phyloP scores from a whole-genome alignment of 768 basidiomycete genomes.

The Panus rudis region DNA sequence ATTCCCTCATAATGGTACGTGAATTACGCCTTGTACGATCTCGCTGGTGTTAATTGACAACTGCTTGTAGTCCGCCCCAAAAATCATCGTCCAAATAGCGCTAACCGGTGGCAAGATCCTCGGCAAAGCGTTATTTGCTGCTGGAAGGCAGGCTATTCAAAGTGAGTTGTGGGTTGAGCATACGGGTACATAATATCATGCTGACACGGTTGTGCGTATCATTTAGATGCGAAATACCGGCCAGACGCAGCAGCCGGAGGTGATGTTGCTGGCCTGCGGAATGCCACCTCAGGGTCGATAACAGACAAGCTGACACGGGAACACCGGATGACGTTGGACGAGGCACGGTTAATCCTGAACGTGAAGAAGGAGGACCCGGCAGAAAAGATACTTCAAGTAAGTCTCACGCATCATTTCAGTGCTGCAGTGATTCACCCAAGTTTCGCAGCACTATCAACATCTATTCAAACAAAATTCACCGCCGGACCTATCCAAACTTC shows the following conservation, averaged over 20 bases:
- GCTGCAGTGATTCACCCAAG: too few species aligned
- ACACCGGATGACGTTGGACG: conserved; percentile 90
- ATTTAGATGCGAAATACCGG: conserved; percentile 72
- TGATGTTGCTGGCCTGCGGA: conserved; percentile 67
- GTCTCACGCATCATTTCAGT: conserved; percentile 1
- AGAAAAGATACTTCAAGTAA: conserved; percentile 68
- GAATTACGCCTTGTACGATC: too few species aligned
- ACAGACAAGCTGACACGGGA: conserved; percentile 80
- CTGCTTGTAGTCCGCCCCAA: conserved; percentile 63
- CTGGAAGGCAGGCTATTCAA: conserved; percentile 85
- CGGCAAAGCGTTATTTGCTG: conserved; percentile 87
- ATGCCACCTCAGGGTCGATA: conserved; percentile 65
- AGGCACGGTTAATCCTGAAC: conserved; percentile 91
- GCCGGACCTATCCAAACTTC: conserved; percentile 36
- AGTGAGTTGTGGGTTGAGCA: conserved; percentile 47
- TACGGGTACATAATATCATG: background rate
- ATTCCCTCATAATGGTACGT: background rate
- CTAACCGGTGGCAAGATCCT: conserved; percentile 73
- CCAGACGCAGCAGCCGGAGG: conserved; percentile 64
- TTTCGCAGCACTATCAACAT: conserved; percentile 86
- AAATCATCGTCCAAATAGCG: conserved; percentile 71
- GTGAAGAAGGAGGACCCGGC: conserved; percentile 64
- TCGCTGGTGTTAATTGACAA: background rate
- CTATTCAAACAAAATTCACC: conserved; percentile 87
- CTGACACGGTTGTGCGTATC: background rate